phyloP scores from a whole-genome alignment of 495 filamentous ascomycete genomes.

The Talaromyces ruber region DNA sequence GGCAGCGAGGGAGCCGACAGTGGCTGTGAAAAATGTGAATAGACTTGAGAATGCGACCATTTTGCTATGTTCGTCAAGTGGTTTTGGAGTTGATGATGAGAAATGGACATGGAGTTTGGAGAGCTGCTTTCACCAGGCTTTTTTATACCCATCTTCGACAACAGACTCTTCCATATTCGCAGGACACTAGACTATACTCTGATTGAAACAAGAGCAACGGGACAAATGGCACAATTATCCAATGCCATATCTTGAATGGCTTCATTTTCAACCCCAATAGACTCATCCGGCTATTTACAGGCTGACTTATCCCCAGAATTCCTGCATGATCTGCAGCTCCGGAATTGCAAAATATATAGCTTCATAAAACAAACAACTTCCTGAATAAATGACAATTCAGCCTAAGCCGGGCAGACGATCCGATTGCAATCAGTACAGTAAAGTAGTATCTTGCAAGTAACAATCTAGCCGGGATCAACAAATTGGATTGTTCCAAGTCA shows the following conservation, averaged over 20 bases:
- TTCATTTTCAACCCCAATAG: not conserved
- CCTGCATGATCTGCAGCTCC: not conserved
- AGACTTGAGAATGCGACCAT: conserved; percentile 42
- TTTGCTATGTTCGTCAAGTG: conserved; percentile 4
- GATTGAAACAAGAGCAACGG: not conserved
- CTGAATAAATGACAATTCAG: not conserved
- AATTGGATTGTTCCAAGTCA: not conserved
- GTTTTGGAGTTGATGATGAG: not conserved
- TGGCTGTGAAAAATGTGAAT: conserved; percentile 26
- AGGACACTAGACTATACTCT: not conserved
- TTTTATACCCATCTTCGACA: not conserved
- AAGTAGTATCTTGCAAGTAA: not conserved
- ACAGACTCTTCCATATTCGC: not conserved
- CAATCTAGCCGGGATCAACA: not conserved
- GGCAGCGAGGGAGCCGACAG: conserved; percentile 29
- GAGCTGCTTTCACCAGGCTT: not conserved
- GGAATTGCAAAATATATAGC: not conserved
- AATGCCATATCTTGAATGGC: not conserved
- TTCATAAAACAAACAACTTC: not conserved
- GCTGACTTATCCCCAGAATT: not conserved
- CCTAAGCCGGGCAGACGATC: not conserved
- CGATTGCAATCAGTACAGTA: not conserved
- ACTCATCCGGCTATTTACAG: not conserved
- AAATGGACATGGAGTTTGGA: not conserved
- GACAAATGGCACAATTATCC: not conserved